Conservation (phyloP, 2,329 filamentous ascomycete species). For the Trichoderma sp. region DNA sequence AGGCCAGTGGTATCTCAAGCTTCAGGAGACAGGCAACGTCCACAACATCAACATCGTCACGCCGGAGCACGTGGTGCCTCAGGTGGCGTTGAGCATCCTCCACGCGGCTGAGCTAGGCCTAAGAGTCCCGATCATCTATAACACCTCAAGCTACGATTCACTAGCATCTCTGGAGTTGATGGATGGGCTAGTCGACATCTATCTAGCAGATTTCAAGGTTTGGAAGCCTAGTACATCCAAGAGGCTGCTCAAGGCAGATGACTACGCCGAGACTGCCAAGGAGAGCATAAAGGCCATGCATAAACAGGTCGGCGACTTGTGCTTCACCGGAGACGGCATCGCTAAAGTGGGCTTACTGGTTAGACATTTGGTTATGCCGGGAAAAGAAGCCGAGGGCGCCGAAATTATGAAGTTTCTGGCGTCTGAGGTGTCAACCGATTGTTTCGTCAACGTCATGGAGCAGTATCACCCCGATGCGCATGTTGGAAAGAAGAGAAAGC, state of each 20-base stretch:
- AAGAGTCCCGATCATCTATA: conserved; percentile 77
- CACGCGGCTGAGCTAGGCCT: conserved; percentile 72
- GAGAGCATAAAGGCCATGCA: conserved; percentile 84
- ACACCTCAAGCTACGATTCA: conserved; percentile 81
- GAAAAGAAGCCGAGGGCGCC: conserved; percentile 71
- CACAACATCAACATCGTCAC: conserved; percentile 91
- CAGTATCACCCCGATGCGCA: conserved; percentile 82
- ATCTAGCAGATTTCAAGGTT: conserved; percentile 87
- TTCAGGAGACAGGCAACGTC: conserved; percentile 78
- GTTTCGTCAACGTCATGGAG: conserved; percentile 87
- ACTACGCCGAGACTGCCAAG: conserved; percentile 72
- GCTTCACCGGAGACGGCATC: conserved; percentile 79
- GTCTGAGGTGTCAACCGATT: conserved; percentile 70
- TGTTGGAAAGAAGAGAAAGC: conserved; percentile 68
- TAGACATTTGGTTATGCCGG: conserved; percentile 84
- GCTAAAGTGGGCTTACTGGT: conserved; percentile 77
- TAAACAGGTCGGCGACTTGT: conserved; percentile 77
- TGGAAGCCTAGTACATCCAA: conserved; percentile 70
- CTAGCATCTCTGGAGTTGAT: conserved; percentile 71
- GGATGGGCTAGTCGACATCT: conserved; percentile 82
- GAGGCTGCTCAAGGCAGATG: conserved; percentile 75
- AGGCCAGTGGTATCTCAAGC: conserved; percentile 80
- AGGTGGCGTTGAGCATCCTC: conserved; percentile 77
- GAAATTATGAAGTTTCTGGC: conserved; percentile 79
- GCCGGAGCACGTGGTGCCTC: conserved; percentile 83